Evolutionary conservation across 2,329 filamentous ascomycete species (phyloP), one percentile per base, ranked within the genome.

Genomic region (Xylaria polymorpha): DNA sequence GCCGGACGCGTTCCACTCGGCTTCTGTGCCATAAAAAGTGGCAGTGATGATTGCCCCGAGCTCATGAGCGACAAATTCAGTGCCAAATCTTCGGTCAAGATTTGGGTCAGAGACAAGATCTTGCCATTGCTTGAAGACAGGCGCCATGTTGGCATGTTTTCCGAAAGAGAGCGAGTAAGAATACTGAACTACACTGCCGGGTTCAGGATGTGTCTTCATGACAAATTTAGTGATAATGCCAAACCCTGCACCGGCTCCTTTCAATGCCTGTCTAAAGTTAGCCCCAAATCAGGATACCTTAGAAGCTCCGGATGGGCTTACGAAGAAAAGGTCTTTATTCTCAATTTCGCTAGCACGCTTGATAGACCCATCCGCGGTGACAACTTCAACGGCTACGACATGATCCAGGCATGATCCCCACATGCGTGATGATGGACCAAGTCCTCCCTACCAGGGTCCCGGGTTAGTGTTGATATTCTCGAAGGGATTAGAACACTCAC

Each of bases 11-110:
- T 85, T 74, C 73, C 84, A 91, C 74, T 91, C 88, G 0, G 80
- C 82, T 53, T 85, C 78, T 0, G 85, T 86, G 10, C 89, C 89
- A 73, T 89, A 91, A 73, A 87, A 91, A 0, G 86, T 88, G 1
- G 86, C 88, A 0, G 85, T 86, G 71, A 91, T 86, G 67, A 89
- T 75, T 63, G 84, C 83, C 0, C 87, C 87, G 0, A 86, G 77
- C 25, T 85, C 84, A 41, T 86, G 81, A 53, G 88, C 80, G 41
- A 88, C 82, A 62, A 91, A 85, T 61, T 88, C 82, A 5, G 84
- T 85, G 2, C 86, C 84, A 72, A 91, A 89, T 20, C 88, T 85
- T 48, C 86, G 83, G 70, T 88, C 87, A 4, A 91, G 81, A 1
- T 81, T 75, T 2, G 86, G 84, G 66, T 90, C 85, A 0, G 82